These are phyloP conservation scores for Phoenix dactylifera DNA, from an alignment of 176 grass and related monocot species.

Conservation along the genomic window DNA sequence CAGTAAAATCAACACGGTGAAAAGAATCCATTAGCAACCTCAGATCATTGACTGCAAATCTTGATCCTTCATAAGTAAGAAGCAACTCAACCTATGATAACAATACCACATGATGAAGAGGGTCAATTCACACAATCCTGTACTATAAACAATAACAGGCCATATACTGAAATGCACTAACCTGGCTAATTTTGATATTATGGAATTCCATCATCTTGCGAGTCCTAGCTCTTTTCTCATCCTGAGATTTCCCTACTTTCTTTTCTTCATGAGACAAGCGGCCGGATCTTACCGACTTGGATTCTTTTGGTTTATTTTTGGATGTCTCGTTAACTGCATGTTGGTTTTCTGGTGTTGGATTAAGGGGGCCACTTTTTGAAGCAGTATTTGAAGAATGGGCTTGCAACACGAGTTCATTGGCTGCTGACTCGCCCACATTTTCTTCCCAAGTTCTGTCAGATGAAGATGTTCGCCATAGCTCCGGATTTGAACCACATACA, in stretches of 20 bases:
- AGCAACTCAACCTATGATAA: slow-evolving; percentile 70
- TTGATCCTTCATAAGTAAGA: slow-evolving; percentile 93
- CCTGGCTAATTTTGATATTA: slow-evolving; percentile 99
- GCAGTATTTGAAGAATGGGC: slow-evolving; percentile 38
- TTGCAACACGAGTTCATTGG: slow-evolving; percentile 52
- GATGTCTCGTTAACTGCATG: slow-evolving; percentile 37
- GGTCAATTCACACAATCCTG: too few species aligned
- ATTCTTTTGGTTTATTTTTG: slow-evolving; percentile 74
- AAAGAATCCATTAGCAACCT: slow-evolving; percentile 98
- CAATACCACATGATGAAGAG: too few species aligned
- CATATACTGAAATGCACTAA: slow-evolving; percentile 15
- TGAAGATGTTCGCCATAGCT: slow-evolving; percentile 73
- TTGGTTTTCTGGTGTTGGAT: slow-evolving; percentile 42
- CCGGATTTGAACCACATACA: slow-evolving; percentile 80
- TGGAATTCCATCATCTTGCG: slow-evolving; percentile 90
- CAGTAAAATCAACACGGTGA: slow-evolving; percentile 80
- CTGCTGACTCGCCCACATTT: slow-evolving; percentile 36
- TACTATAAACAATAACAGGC: too few species aligned
- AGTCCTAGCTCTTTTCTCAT: slow-evolving; percentile 76
- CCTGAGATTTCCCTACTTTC: slow-evolving; percentile 66
- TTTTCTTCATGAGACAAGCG: slow-evolving; percentile 90
- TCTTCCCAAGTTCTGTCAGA: slow-evolving; percentile 74
- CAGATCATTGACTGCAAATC: slow-evolving; percentile 95
- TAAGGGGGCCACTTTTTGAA: slow-evolving; percentile 58
- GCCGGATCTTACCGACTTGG: slow-evolving; percentile 51